Conservation (phyloP, 192 early-diverging fungal genomes). For the Oehlia diaphana region DNA sequence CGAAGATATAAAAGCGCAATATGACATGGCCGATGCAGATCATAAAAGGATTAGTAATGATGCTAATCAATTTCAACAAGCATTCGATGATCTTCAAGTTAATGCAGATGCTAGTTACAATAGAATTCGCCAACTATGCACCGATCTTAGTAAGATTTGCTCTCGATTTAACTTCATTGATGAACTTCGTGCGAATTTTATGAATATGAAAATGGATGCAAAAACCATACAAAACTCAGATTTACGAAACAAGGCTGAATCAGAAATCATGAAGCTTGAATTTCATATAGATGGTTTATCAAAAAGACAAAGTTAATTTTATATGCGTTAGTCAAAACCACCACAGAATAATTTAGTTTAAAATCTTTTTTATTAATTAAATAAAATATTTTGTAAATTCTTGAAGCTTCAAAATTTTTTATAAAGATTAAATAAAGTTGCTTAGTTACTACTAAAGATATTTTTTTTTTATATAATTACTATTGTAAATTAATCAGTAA, state of each 20-base stretch:
- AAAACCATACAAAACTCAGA: not conserved
- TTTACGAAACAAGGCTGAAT: not conserved
- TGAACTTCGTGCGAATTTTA: conserved; percentile 20
- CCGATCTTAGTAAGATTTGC: conserved; percentile 13
- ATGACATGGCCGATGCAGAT: not conserved
- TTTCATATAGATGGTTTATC: too few relatives aligned
- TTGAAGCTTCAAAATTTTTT: fast-evolving
- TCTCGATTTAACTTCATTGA: conserved; percentile 16
- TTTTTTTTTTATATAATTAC: too few relatives aligned
- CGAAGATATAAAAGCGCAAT: conserved; percentile 20
- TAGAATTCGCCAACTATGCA: conserved; percentile 6
- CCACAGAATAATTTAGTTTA: too few relatives aligned
- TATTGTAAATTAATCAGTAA: too few relatives aligned
- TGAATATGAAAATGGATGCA: conserved; percentile 2
- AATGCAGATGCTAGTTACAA: not conserved
- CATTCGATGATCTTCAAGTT: too few relatives aligned
- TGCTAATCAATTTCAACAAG: too few relatives aligned
- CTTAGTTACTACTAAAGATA: too few relatives aligned
- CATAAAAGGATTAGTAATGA: not conserved
- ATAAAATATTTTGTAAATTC: too few relatives aligned
- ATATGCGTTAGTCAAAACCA: too few relatives aligned
- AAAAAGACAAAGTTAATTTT: too few relatives aligned
- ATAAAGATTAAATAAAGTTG: too few relatives aligned
- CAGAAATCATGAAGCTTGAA: not conserved
- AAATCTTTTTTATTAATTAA: too few relatives aligned